Conservation (phyloP, 495 filamentous ascomycete species). For the Penicillium arizonense region DNA sequence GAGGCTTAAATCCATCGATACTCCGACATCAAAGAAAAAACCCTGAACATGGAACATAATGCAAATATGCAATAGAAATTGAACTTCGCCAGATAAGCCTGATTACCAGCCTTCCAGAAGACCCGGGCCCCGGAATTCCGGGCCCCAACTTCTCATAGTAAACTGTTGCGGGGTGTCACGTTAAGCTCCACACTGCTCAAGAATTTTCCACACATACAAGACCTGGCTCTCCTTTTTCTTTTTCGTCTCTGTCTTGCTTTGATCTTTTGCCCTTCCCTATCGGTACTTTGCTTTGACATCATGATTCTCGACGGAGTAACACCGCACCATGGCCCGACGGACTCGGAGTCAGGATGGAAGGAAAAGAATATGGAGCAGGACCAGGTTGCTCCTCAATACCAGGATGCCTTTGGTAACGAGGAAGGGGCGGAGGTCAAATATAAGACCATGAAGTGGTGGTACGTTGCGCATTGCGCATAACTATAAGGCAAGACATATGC, state of each 20-base stretch:
- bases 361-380: slow-evolving; percentile 17
- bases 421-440: slow-evolving; percentile 39
- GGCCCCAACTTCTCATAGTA: slow-evolving; percentile 11
- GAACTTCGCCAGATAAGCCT: slow-evolving; percentile 6
- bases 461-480: slow-evolving; percentile 2
- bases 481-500: neutral
- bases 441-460: slow-evolving; percentile 46
- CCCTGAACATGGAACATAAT: slow-evolving; percentile 1
- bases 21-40: slow-evolving; percentile 5
- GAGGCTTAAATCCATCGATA: slow-evolving; percentile 21
- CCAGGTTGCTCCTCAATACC: slow-evolving; percentile 8
- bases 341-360: slow-evolving; percentile 21
- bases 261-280: neutral
- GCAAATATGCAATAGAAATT: slow-evolving; percentile 15
- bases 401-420: slow-evolving; percentile 41
- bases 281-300: slow-evolving; percentile 1
- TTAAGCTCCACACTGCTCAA: slow-evolving; percentile 16
- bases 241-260: neutral
- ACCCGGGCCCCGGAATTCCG: slow-evolving; percentile 20
- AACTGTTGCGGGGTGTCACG: slow-evolving; percentile 18
- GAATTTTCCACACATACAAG: slow-evolving; percentile 21
- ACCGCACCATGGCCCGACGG: slow-evolving; percentile 12
- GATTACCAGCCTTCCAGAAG: slow-evolving; percentile 12
- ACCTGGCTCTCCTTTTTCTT: neutral
- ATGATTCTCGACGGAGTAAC: slow-evolving; percentile 20